Evolutionary conservation across 2,329 filamentous ascomycete genomes (phyloP).

Genomic region (Penicillium sp.): DNA sequence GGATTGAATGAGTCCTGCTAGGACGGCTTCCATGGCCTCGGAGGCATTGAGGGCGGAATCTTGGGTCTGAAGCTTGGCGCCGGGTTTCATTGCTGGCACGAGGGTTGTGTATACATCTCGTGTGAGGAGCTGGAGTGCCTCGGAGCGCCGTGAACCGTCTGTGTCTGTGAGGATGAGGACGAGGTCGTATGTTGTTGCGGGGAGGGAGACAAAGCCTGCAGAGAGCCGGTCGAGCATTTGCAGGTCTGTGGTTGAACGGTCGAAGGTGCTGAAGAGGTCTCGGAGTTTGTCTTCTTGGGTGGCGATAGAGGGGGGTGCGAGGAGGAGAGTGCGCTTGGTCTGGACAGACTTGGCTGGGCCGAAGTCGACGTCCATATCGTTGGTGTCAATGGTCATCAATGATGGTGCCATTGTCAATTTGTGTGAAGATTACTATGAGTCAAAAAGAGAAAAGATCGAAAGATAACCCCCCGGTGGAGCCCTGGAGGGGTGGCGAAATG

Average conservation of each 20-base stretch:
- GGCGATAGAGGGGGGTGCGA: conserved; percentile 87
- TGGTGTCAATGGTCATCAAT: conserved; percentile 56
- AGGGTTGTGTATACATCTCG: conserved; percentile 68
- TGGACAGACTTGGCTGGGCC: conserved; percentile 31
- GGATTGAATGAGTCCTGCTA: conserved; percentile 25
- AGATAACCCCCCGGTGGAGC: neutral
- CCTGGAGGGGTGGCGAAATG: conserved; percentile 23
- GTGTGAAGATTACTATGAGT: neutral
- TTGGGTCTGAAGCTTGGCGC: conserved; percentile 62
- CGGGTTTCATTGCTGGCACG: conserved; percentile 67
- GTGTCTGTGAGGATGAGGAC: conserved; percentile 81
- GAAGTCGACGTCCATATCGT: conserved; percentile 52
- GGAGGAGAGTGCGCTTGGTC: conserved; percentile 66
- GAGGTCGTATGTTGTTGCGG: conserved; percentile 74
- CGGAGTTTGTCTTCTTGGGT: conserved; percentile 77
- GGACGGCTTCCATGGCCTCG: conserved; percentile 35
- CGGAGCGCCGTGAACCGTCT: conserved; percentile 61
- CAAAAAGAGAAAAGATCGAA: conserved; percentile 4
- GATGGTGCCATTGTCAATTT: conserved; percentile 25
- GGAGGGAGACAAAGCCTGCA: conserved; percentile 74
- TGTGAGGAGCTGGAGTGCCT: conserved; percentile 64
- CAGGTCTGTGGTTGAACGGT: conserved; percentile 76
- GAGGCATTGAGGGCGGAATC: conserved; percentile 55
- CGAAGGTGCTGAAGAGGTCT: conserved; percentile 67
- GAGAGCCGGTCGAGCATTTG: conserved; percentile 97